Evolutionary conservation across 148 eudicot species (phyloP).

Genomic region (Amaranthus palmeri): DNA sequence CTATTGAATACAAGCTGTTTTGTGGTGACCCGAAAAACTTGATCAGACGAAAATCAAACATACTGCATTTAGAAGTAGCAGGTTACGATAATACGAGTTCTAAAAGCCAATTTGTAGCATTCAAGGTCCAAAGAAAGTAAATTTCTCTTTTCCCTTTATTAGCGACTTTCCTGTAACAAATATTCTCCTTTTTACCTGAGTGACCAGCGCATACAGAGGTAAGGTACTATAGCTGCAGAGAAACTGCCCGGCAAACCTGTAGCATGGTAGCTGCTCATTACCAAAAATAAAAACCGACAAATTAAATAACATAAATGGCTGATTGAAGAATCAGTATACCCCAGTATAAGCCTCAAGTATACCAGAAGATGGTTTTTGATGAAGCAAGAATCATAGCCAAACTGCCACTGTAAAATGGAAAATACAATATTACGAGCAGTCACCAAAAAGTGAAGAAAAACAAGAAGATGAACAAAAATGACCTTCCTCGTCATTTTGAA

Average conservation of each 20-base stretch:
- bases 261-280: constrained; percentile 3
- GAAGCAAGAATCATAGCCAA: constrained; percentile 91
- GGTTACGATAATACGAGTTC: background rate
- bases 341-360: constrained; percentile 76
- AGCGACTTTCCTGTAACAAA: too few species aligned
- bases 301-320: background rate
- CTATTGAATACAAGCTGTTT: too few species aligned
- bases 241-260: constrained; percentile 89
- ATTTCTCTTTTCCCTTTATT: background rate
- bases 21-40: too few species aligned
- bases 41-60: too few species aligned
- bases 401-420: constrained; percentile 77
- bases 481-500: background rate
- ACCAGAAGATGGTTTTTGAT: constrained; percentile 78
- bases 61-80: background rate
- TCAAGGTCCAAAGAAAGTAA: background rate
- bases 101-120: background rate
- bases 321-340: constrained; percentile 39
- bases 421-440: constrained; percentile 11
- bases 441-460: background rate
- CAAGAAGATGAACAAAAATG: background rate
- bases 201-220: constrained; percentile 92
- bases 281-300: background rate
- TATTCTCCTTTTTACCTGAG: constrained; percentile 58
- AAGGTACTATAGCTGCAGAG: constrained; percentile 97